A percentile compares a stretch with the other conserved stretches of the same genome.
phyloP scores from a whole-genome alignment of 371 early-diverging fungal species.

The Saksenaea oblongispora region DNA sequence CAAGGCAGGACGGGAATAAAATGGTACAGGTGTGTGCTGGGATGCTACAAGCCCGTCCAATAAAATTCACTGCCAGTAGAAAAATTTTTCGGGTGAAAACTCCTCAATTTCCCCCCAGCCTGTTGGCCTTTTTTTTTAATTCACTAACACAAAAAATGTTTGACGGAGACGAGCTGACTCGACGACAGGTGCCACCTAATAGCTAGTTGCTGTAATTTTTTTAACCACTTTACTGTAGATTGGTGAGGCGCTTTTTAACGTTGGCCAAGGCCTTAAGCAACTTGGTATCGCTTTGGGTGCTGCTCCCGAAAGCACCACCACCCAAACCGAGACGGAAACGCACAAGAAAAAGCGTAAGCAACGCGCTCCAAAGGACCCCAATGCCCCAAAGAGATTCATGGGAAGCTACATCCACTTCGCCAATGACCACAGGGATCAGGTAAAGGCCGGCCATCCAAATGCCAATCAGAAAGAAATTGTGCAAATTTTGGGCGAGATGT shows the following conservation, averaged over 20 bases:
- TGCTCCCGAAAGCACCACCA: background rate
- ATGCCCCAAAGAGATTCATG: constrained; percentile 13
- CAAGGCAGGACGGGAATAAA: too few species aligned
- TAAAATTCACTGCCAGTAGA: background rate
- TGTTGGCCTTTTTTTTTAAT: background rate
- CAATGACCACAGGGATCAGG: constrained; percentile 7
- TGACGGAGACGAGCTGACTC: constrained; percentile 1
- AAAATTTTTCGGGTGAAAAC: background rate
- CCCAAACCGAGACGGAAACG: background rate
- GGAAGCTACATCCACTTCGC: constrained; percentile 14
- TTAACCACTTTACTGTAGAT: background rate
- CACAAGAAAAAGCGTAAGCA: constrained; percentile 9
- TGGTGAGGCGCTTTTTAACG: background rate
- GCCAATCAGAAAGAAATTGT: constrained; percentile 10
- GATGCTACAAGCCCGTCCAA: background rate
- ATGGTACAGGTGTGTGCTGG: background rate
- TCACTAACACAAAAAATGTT: background rate
- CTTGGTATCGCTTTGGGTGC: background rate
- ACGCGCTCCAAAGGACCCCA: constrained; percentile 12
- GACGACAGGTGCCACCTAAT: background rate
- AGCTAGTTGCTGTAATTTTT: background rate
- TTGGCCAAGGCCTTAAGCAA: background rate
- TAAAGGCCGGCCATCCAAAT: constrained; percentile 9
- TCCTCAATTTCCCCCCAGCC: background rate
- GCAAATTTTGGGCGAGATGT: constrained; percentile 3